Evolutionary conservation across 306 rosid species (phyloP).

Genomic region (Ceratonia siliqua): DNA sequence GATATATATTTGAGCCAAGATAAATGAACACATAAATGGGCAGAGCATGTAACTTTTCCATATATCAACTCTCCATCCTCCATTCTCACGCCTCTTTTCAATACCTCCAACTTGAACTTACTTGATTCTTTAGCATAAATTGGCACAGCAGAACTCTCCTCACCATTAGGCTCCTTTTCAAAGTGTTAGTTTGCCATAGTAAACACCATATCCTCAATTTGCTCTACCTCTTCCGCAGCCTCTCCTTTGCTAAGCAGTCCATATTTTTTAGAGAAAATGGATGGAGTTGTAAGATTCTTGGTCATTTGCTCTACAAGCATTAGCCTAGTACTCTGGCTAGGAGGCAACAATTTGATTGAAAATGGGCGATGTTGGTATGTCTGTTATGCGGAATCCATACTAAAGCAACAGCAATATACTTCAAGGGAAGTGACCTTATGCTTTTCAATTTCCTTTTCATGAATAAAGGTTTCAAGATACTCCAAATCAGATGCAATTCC

Average conservation of each 20-base stretch:
- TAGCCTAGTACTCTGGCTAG: conserved; percentile 80
- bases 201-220: conserved; percentile 68
- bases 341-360: conserved; percentile 83
- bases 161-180: conserved; percentile 80
- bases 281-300: conserved; percentile 78
- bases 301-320: conserved; percentile 75
- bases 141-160: conserved; percentile 86
- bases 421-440: too few relatives aligned
- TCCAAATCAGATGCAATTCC: too few relatives aligned
- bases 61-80: conserved; percentile 51
- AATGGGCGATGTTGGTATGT: conserved; percentile 55
- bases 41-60: conserved; percentile 47
- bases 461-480: too few relatives aligned
- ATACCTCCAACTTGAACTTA: conserved; percentile 79
- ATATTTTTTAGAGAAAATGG: conserved; percentile 81
- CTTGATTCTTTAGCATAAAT: conserved; percentile 91
- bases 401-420: too few relatives aligned
- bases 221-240: conserved; percentile 71
- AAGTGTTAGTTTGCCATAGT: conserved; percentile 66
- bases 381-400: conserved; percentile 60
- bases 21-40: too few relatives aligned
- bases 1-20: too few relatives aligned
- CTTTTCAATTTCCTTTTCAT: too few relatives aligned
- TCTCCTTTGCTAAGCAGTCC: conserved; percentile 77
- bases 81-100: conserved; percentile 72